Evolutionary conservation across 1,139 yeast species (phyloP).

Genomic region (Magnusiomyces sp.): DNA sequence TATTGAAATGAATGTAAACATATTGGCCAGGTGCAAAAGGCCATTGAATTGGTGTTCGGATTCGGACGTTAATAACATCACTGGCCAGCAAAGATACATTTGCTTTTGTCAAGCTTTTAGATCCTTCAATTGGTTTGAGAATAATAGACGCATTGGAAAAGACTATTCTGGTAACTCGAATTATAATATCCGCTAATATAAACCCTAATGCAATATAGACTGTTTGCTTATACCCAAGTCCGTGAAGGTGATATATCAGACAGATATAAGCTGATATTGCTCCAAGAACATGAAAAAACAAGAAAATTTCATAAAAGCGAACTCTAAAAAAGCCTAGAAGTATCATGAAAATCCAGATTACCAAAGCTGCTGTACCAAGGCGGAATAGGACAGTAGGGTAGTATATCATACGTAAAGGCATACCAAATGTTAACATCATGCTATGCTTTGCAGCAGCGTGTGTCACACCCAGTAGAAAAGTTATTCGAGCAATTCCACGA

Average conservation of each 20-base stretch:
- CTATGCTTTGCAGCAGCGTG: constrained; percentile 33
- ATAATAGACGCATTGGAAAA: constrained; percentile 35
- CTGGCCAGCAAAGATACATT: constrained; percentile 30
- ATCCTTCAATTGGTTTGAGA: constrained; percentile 25
- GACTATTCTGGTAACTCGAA: constrained; percentile 34
- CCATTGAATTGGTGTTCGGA: constrained; percentile 34
- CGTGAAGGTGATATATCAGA: constrained; percentile 41
- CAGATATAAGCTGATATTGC: constrained; percentile 40
- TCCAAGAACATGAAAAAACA: constrained; percentile 37
- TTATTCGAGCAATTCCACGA: constrained; percentile 49
- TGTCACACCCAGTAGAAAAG: constrained; percentile 39
- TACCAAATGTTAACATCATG: constrained; percentile 12
- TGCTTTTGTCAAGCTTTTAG: constrained; percentile 31
- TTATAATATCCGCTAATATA: constrained; percentile 38
- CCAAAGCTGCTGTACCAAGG: constrained; percentile 53
- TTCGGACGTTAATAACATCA: constrained; percentile 26
- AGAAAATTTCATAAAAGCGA: constrained; percentile 41
- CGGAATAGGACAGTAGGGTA: constrained; percentile 32
- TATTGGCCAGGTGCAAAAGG: constrained; percentile 53
- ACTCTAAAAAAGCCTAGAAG: constrained; percentile 45
- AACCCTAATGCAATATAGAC: constrained; percentile 34
- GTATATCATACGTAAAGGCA: constrained; percentile 19
- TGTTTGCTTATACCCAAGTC: constrained; percentile 42
- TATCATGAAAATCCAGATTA: constrained; percentile 40
- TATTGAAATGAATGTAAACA: constrained; percentile 48